These are phyloP conservation scores for Fomitiporia mediterranea DNA, from an alignment of 1,284 basidiomycete genomes.

Conservation along the genomic window DNA sequence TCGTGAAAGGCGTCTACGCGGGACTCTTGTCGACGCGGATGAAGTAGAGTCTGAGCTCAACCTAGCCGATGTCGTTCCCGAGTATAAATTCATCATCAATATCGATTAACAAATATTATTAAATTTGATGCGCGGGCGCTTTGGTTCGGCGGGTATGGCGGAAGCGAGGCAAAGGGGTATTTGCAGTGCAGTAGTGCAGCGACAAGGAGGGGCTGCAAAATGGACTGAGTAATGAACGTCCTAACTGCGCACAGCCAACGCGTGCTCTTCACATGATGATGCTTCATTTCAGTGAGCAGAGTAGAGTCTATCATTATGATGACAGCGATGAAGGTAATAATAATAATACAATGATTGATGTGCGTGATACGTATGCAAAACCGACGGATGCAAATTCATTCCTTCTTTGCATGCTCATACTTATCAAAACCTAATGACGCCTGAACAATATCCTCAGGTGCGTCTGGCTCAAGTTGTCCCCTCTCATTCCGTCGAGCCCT, in stretches of 20 bases:
- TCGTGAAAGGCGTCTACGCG: constrained; percentile 1
- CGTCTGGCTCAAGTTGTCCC: constrained; percentile 85
- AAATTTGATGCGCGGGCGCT: background rate
- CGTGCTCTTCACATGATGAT: background rate
- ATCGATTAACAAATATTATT: background rate
- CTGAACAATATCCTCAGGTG: constrained; percentile 71
- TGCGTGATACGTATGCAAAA: no score
- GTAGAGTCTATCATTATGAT: constrained; percentile 2
- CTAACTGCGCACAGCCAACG: background rate
- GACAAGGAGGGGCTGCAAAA: background rate
- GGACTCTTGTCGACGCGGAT: background rate
- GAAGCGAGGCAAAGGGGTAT: background rate
- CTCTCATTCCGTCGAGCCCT: constrained; percentile 77
- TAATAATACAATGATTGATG: no score
- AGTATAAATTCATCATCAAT: background rate
- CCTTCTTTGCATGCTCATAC: constrained; percentile 43
- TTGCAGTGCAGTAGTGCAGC: background rate
- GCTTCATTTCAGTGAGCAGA: no score
- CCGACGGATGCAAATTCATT: no score
- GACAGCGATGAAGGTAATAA: no score
- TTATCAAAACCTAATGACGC: constrained; percentile 69
- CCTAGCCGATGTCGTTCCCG: background rate
- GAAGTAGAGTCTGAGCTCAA: constrained; percentile 3
- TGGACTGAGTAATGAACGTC: background rate
- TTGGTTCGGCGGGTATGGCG: background rate